Conservation (phyloP, 306 rosid species). For the Pterocarpus macrocarpus region DNA sequence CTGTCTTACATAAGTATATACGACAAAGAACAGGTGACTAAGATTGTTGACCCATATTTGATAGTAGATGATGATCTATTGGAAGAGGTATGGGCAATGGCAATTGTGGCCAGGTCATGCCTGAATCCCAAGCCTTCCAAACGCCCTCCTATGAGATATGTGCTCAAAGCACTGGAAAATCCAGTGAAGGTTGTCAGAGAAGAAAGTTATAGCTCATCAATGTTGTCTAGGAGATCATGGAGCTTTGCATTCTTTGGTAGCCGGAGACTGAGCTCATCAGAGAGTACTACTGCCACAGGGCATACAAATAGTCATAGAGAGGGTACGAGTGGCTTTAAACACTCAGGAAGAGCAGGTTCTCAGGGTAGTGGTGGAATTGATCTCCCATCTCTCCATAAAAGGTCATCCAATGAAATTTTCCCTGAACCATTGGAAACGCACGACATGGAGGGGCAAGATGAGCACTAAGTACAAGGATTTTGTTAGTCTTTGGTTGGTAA, state of each 20-base stretch:
- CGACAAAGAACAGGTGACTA: constrained; percentile 73
- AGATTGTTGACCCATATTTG: constrained; percentile 82
- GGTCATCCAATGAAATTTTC: constrained; percentile 81
- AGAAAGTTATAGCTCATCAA: constrained; percentile 76
- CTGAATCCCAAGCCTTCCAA: constrained; percentile 79
- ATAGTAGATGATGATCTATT: constrained; percentile 87
- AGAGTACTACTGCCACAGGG: constrained; percentile 52
- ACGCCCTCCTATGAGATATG: constrained; percentile 85
- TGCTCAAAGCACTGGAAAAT: constrained; percentile 94
- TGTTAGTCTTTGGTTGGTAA: constrained; percentile 7
- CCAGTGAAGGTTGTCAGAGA: constrained; percentile 90
- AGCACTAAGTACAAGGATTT: constrained; percentile 42
- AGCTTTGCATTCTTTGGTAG: constrained; percentile 82
- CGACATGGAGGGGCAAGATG: constrained; percentile 60
- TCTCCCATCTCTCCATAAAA: constrained; percentile 75
- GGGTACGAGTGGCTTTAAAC: constrained; percentile 56
- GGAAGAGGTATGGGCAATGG: constrained; percentile 98
- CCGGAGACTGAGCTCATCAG: constrained; percentile 92
- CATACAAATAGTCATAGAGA: constrained; percentile 51
- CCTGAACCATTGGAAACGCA: constrained; percentile 85
- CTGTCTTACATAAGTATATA: constrained; percentile 66
- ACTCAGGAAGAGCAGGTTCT: constrained; percentile 72
- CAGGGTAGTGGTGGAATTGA: constrained; percentile 80
- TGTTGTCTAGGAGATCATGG: constrained; percentile 87
- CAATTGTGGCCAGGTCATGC: constrained; percentile 90